Evolutionary conservation across 768 basidiomycete genomes (phyloP), one percentile per base, ranked within the genome.

Genomic region (Lactarius deliciosus): DNA sequence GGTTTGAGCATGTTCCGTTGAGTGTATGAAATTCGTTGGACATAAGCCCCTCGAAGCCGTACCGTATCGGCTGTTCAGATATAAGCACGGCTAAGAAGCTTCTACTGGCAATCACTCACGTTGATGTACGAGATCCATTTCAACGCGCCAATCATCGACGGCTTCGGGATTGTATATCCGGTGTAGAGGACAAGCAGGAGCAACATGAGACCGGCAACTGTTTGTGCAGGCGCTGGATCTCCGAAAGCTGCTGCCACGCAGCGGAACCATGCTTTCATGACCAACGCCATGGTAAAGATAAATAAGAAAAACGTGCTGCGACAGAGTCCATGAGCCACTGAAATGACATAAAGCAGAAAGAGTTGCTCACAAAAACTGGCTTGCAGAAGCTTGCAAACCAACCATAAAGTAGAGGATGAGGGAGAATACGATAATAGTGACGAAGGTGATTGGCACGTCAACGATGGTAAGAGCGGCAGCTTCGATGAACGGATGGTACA

Each of bases 1-100:
- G 77, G 47, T 78, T 74, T 30, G 87, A 77, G 72, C 88, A 89
- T 16, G 77, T 72, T 55, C 88, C 91, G 25, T 89, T 75, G 8
- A 90, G 76, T 0, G 84, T 87, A 69, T 83, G 85, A 77, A 95
- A 94, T 75, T 96, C 92, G 76, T 94, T 96, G 25, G 84, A 80
- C 74, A 96, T 80, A 50, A 94, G 75, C 0, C 83, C 80, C 67
- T 93, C 90, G 74, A 95, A 94, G 0, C 84, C 88, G 73, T 86
- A 94, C 2, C 79, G 82, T 43, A 92, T 67, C 62, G 93, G 82
- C 86, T 87, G 66, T 72, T 62, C 47, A 74, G 73, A 74, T 61
- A 71, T 36, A 72, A 73, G 47, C 22, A 47, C 28, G 69, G 76
- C 69, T 59, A 57, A 4, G 40, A 25, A n/a, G 32, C 32, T 28